Base-by-base conservation (phyloP, 1,139 yeast genomes). In the Cylindricascospora bacillispora region DNA sequence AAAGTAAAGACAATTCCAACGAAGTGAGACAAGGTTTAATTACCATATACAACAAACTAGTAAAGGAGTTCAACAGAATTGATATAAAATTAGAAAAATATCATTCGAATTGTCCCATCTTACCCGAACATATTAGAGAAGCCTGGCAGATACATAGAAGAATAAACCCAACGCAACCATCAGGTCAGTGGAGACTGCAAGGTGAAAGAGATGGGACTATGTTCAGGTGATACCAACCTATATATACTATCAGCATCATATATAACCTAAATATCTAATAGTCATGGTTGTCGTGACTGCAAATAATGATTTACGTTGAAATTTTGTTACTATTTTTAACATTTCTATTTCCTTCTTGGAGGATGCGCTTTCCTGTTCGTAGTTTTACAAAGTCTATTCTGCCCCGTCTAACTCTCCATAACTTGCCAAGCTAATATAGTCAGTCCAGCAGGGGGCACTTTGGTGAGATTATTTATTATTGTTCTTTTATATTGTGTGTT, bases 71-170 rank as follows among this genome's bases (percentile, higher is more conserved):
- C 35, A 52, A 52, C 26, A 27, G 33, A 7, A 27, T 46, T 20
- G 54, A 52, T 27, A 49, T 46, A 2, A 54, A 57, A 22, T 54
- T 56, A 6, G 57, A 53, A 13, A 56, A 54, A 17, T 75, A 70
- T 37, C 56, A 55, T 12, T 4, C 6, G 12, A 56, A 61, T 28
- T 63, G 66, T 24, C 94, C 94, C 0, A 54, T 86, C 26, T 64
- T 71, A 26, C 94, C 95, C 0, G 85, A 80, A 40, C 93, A 86
- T 49, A 65, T 86, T 24, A 60, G 93, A 27, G 94, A 83, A 46
- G 95, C 95, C 1, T 81, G 93, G 85, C 60, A 93, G 39, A 52
- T 80, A 31, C 77, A 73, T 44, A 70, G 70, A 39, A 40, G 64
- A 26, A 93, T 83, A 44, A 70, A 67, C 32, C 74, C 79, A 11